Evolutionary conservation across 345 rosid species (phyloP).

Genomic region (Moricandia moricandioides): DNA sequence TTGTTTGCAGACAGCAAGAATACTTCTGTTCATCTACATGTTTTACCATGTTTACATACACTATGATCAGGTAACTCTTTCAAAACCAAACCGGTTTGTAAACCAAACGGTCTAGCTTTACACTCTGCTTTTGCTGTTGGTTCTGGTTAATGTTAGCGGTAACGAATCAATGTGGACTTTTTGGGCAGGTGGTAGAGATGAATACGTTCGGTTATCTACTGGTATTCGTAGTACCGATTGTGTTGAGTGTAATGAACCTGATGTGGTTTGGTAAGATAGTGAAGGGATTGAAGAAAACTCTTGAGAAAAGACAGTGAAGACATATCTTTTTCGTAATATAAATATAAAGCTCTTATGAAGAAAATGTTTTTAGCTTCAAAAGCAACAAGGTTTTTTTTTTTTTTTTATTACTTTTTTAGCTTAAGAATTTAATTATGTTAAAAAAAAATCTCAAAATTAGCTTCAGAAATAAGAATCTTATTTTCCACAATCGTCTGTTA

Average conservation of each 20-base stretch:
- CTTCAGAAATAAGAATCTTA: too few relatives aligned
- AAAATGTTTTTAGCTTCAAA: too few relatives aligned
- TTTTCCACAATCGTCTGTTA: too few relatives aligned
- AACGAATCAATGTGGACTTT: background rate
- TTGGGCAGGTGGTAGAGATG: conserved; percentile 63
- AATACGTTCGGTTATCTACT: conserved; percentile 51
- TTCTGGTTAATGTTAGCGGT: background rate
- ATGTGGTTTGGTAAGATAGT: conserved; percentile 83
- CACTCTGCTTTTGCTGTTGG: background rate
- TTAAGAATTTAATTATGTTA: too few relatives aligned
- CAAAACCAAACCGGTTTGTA: background rate
- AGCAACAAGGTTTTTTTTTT: too few relatives aligned
- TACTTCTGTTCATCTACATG: conserved; percentile 68
- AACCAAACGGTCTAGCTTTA: conserved; percentile 1
- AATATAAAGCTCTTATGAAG: conserved; percentile 19
- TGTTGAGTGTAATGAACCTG: conserved; percentile 66
- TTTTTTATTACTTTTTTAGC: too few relatives aligned
- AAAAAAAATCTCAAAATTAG: too few relatives aligned
- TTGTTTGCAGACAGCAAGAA: conserved; percentile 69
- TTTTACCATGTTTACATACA: conserved; percentile 72
- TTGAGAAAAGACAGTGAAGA: conserved; percentile 57
- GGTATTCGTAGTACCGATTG: conserved; percentile 59
- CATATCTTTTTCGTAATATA: background rate
- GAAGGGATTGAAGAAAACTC: conserved; percentile 71
- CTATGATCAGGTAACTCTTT: conserved; percentile 72